Conservation (phyloP, 495 filamentous ascomycete species). For the Podospora pseudopauciseta region DNA sequence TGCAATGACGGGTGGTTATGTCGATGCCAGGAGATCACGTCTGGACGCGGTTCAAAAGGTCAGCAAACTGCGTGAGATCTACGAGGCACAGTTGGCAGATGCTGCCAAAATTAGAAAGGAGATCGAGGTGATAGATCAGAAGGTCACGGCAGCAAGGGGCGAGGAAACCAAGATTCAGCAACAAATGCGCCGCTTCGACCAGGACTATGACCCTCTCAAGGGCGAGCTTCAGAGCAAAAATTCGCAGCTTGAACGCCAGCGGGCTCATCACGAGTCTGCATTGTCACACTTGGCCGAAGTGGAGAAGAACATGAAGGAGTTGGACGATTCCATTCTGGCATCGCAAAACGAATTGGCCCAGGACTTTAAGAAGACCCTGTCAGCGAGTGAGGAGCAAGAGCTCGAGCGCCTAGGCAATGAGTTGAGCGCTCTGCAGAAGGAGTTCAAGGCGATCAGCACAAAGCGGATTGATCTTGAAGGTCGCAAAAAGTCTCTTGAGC, state of each 20-base stretch:
- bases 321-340: constrained; percentile 67
- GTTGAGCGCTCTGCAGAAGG: constrained; percentile 67
- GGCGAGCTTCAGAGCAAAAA: constrained; percentile 69
- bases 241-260: constrained; percentile 66
- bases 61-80: constrained; percentile 68
- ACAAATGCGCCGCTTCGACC: constrained; percentile 69
- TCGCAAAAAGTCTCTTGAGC: constrained; percentile 73
- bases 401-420: constrained; percentile 66
- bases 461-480: constrained; percentile 75
- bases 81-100: constrained; percentile 58
- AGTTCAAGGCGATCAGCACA: constrained; percentile 69
- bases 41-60: constrained; percentile 78
- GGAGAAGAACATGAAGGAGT: constrained; percentile 67
- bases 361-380: constrained; percentile 89
- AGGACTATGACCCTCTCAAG: constrained; percentile 75
- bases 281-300: constrained; percentile 63
- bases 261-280: constrained; percentile 71
- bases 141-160: constrained; percentile 75
- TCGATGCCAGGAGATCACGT: constrained; percentile 77
- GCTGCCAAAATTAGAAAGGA: constrained; percentile 45
- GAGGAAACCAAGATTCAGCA: constrained; percentile 82
- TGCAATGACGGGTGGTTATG: constrained; percentile 88
- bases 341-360: constrained; percentile 76
- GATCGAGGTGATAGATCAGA: constrained; percentile 75
- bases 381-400: constrained; percentile 72